These are phyloP conservation scores for Circinella minor DNA, from an alignment of 371 early-diverging fungal genomes.

Conservation along the genomic window DNA sequence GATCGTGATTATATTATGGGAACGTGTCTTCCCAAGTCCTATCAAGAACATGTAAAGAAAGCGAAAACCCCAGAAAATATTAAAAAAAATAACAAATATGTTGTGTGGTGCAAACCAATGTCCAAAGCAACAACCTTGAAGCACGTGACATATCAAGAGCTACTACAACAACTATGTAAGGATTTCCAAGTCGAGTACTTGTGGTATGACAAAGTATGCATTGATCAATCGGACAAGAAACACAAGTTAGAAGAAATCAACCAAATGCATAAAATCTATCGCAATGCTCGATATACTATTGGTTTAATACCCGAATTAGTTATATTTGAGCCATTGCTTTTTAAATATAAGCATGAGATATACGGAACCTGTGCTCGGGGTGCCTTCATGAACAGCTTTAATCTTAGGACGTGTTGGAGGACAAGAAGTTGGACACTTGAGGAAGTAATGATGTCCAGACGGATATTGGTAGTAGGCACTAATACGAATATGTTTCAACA, in stretches of 20 bases:
- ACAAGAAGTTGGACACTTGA: background rate
- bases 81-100: background rate
- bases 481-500: background rate
- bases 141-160: background rate
- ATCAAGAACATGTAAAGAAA: too few relatives aligned
- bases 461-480: background rate
- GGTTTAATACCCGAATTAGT: background rate
- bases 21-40: too few relatives aligned
- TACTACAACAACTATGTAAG: background rate
- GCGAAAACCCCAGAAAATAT: too few relatives aligned
- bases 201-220: slow-evolving; percentile 3
- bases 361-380: background rate
- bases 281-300: background rate
- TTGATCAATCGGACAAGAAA: background rate
- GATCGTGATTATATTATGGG: too few relatives aligned
- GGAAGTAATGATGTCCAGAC: background rate
- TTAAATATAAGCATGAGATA: background rate
- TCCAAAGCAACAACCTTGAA: too few relatives aligned
- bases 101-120: too few relatives aligned
- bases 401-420: background rate
- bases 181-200: background rate
- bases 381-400: too few relatives aligned
- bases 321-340: background rate
- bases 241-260: background rate
- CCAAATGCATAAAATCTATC: background rate